These are phyloP conservation scores for Suillus alpinus DNA, from an alignment of 768 basidiomycete species.

Conservation along the genomic window DNA sequence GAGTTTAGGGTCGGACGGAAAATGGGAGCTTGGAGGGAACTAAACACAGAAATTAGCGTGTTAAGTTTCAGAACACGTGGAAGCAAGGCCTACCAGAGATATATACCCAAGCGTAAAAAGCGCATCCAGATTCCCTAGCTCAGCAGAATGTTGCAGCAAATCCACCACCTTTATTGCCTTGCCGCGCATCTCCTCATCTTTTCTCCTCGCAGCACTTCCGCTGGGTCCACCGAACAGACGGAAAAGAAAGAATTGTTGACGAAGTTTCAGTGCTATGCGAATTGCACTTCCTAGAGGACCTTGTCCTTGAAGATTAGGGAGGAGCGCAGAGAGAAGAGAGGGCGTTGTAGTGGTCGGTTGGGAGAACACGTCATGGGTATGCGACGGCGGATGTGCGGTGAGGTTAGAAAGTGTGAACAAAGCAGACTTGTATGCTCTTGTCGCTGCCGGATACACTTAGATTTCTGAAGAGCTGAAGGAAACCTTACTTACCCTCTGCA, in stretches of 20 bases:
- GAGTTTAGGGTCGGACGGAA: constrained; percentile 55
- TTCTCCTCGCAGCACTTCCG: constrained; percentile 42
- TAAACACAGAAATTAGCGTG: constrained; percentile 22
- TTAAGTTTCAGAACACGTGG: background rate
- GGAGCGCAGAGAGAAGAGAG: constrained; percentile 60
- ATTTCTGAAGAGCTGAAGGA: background rate
- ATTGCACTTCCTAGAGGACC: constrained; percentile 70
- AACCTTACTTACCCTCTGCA: constrained; percentile 45
- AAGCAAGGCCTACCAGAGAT: constrained; percentile 52
- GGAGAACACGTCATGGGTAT: constrained; percentile 48
- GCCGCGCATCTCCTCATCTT: constrained; percentile 62
- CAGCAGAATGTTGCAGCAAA: constrained; percentile 75
- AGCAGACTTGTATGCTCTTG: constrained; percentile 75
- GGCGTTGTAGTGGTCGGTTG: constrained; percentile 36
- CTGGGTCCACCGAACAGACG: constrained; percentile 41
- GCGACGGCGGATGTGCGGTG: constrained; percentile 55
- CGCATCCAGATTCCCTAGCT: constrained; percentile 74
- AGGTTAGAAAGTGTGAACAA: constrained; percentile 63
- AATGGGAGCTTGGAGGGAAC: constrained; percentile 74
- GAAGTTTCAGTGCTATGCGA: constrained; percentile 65
- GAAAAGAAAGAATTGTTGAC: constrained; percentile 55
- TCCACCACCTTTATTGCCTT: constrained; percentile 83
- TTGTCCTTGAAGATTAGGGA: constrained; percentile 73
- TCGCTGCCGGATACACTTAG: constrained; percentile 39
- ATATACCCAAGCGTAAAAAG: constrained; percentile 64